phyloP scores from a whole-genome alignment of 2,329 filamentous ascomycete genomes.

The Blastomyces gilchristii region DNA sequence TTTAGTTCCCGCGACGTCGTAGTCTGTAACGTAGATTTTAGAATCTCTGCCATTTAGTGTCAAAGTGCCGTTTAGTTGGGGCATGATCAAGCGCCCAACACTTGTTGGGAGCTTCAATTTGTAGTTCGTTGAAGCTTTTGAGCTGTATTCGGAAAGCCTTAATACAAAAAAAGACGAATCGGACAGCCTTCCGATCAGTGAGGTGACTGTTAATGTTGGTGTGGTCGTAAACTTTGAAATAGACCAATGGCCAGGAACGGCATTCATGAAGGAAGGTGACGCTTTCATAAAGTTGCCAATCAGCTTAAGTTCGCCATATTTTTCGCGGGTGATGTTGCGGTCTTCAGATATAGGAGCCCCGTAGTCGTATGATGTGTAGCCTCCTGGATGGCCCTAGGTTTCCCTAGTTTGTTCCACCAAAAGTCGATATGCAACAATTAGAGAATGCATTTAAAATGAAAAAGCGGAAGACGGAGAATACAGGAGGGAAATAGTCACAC shows the following conservation, averaged over 20 bases:
- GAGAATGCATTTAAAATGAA: neutral
- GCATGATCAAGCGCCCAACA: conserved; percentile 30
- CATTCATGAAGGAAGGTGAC: conserved; percentile 58
- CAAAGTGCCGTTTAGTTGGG: conserved; percentile 32
- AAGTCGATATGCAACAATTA: conserved; percentile 35
- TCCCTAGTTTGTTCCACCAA: conserved; percentile 75
- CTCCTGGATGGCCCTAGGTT: conserved; percentile 62
- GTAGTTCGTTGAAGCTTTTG: conserved; percentile 48
- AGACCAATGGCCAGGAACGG: conserved; percentile 41
- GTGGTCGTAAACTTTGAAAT: conserved; percentile 44
- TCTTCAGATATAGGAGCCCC: conserved; percentile 58
- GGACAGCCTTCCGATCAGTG: conserved; percentile 46
- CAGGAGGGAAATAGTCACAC: neutral
- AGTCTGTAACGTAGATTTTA: conserved; percentile 36
- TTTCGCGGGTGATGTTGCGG: conserved; percentile 57
- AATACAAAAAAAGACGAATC: conserved; percentile 55
- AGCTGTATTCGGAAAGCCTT: conserved; percentile 57
- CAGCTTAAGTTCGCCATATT: conserved; percentile 70
- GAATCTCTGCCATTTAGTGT: conserved; percentile 35
- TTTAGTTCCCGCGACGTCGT: conserved; percentile 32
- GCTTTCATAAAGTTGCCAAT: conserved; percentile 64
- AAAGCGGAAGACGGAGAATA: too few relatives aligned
- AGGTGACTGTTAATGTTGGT: conserved; percentile 46
- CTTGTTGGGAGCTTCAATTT: conserved; percentile 47
- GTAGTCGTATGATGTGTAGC: conserved; percentile 54